A percentile compares a stretch with the other conserved stretches of the same genome.
phyloP scores from a whole-genome alignment of 768 basidiomycete genomes.

The Panaeolus papilionaceus region DNA sequence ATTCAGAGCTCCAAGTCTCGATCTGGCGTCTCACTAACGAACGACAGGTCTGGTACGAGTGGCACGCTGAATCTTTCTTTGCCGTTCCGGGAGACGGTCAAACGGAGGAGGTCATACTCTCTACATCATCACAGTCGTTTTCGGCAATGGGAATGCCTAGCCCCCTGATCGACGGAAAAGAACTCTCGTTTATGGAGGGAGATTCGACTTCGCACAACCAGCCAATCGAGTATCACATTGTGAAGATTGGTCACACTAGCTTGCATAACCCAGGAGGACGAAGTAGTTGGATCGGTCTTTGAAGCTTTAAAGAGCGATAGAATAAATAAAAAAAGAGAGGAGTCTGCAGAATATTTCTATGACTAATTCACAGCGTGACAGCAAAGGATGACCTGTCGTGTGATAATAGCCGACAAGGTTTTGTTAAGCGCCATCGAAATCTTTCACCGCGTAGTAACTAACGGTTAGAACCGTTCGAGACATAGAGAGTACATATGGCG shows the following conservation, averaged over 20 bases:
- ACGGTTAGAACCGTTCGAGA: no score
- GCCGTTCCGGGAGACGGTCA: conserved; percentile 51
- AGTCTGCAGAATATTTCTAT: neutral
- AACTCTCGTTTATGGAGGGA: neutral
- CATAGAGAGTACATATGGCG: conserved; percentile 16
- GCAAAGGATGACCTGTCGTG: no score
- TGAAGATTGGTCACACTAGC: conserved; percentile 95
- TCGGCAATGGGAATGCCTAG: conserved; percentile 52
- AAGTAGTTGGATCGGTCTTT: conserved; percentile 93
- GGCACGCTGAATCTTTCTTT: conserved; percentile 95
- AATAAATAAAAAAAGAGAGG: neutral
- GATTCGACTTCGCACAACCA: neutral
- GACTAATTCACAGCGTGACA: neutral
- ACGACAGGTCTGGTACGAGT: conserved; percentile 97
- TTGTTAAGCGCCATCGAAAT: no score
- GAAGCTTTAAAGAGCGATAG: conserved; percentile 14
- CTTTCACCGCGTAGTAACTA: no score
- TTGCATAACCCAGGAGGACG: conserved; percentile 91
- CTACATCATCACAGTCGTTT: conserved; percentile 26
- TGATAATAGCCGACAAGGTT: no score
- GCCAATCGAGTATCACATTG: conserved; percentile 45
- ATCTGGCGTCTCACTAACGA: conserved; percentile 94
- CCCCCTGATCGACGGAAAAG: conserved; percentile 72
- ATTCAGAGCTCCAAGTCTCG: conserved; percentile 90
- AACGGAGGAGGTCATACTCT: neutral